Evolutionary conservation across 495 filamentous ascomycete genomes (phyloP).

Genomic region (Gamarada debralockiae): DNA sequence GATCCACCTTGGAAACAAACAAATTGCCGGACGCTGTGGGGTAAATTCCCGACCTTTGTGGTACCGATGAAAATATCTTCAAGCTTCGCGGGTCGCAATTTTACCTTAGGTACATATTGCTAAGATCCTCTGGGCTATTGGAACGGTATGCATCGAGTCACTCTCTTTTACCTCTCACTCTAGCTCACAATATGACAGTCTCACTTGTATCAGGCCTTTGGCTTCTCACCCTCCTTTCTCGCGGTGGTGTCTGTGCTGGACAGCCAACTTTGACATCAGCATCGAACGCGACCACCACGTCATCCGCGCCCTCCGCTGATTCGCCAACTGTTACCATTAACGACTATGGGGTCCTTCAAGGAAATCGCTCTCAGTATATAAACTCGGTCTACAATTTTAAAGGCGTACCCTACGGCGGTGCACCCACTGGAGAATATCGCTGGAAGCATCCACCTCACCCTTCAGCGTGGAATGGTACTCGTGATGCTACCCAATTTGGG

Average conservation of each 20-base stretch:
- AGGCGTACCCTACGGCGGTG: slow-evolving; percentile 48
- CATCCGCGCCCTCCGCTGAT: slow-evolving; percentile 5
- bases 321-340: neutral
- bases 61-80: too few species aligned
- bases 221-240: neutral
- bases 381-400: slow-evolving; percentile 1
- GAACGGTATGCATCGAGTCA: too few species aligned
- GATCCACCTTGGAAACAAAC: too few species aligned
- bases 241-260: neutral
- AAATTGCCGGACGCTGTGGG: too few species aligned
- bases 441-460: slow-evolving; percentile 40
- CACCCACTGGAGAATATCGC: slow-evolving; percentile 46
- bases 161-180: too few species aligned
- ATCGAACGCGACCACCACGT: neutral
- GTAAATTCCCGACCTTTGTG: too few species aligned
- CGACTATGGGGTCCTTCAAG: neutral
- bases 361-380: neutral
- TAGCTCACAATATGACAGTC: too few species aligned
- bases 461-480: neutral
- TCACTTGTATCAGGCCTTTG: too few species aligned
- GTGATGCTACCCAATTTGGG: slow-evolving; percentile 5
- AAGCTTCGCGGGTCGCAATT: too few species aligned
- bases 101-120: too few species aligned
- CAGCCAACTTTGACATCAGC: neutral
- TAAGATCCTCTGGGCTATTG: too few species aligned